phyloP scores from a whole-genome alignment of 768 basidiomycete genomes.

The Paxillus involutus region DNA sequence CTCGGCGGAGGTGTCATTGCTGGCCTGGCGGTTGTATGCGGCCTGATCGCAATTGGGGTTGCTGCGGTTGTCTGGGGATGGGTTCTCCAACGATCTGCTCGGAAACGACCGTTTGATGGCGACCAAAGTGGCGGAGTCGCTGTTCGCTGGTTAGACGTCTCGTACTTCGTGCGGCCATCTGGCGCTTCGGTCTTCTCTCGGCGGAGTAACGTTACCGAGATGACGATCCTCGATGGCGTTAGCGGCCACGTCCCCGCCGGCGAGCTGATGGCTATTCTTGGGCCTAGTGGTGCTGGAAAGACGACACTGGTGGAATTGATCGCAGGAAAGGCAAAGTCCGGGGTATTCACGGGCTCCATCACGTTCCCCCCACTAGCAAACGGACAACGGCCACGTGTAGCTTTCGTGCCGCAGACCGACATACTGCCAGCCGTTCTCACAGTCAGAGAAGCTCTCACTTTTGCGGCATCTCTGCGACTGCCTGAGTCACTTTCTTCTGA shows the following conservation, averaged over 20 bases:
- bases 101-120: slow-evolving; percentile 39
- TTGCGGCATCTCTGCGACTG: slow-evolving; percentile 82
- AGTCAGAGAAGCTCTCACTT: slow-evolving; percentile 77
- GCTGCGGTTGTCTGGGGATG: slow-evolving; percentile 63
- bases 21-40: slow-evolving; percentile 83
- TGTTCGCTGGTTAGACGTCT: slow-evolving; percentile 68
- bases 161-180: slow-evolving; percentile 54
- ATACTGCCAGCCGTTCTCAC: slow-evolving; percentile 79
- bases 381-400: slow-evolving; percentile 53
- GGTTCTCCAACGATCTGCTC: slow-evolving; percentile 60
- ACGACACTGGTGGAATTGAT: slow-evolving; percentile 91
- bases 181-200: slow-evolving; percentile 3
- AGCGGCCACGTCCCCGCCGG: slow-evolving; percentile 75
- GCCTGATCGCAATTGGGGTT: slow-evolving; percentile 56
- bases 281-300: slow-evolving; percentile 92
- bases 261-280: slow-evolving; percentile 88
- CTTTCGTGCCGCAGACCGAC: slow-evolving; percentile 88
- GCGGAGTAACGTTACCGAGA: slow-evolving; percentile 27
- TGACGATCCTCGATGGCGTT: slow-evolving; percentile 69
- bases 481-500: slow-evolving; percentile 65
- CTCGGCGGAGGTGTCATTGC: slow-evolving; percentile 87
- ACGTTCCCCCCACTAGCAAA: slow-evolving; percentile 44
- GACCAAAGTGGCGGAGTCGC: slow-evolving; percentile 52
- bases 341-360: slow-evolving; percentile 64
- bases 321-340: slow-evolving; percentile 79